phyloP scores from a whole-genome alignment of 2,329 filamentous ascomycete species.

The Exserohilum turcica region DNA sequence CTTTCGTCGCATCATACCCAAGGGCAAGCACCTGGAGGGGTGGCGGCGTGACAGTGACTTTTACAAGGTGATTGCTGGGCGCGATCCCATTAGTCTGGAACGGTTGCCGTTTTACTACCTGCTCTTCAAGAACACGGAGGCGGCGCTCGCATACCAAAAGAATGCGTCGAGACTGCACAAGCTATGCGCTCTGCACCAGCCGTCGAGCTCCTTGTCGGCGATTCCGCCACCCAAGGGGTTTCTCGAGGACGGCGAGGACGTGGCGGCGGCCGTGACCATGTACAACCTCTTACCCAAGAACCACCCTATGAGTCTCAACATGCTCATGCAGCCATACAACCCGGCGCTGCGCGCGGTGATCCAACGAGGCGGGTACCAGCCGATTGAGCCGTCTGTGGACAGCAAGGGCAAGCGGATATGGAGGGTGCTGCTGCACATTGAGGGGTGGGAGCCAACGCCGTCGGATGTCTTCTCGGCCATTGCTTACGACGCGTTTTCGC shows the following conservation, averaged over 20 bases:
- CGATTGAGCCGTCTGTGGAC: slow-evolving; percentile 31
- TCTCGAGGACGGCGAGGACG: slow-evolving; percentile 55
- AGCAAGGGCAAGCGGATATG: slow-evolving; percentile 25
- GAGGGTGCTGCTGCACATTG: slow-evolving; percentile 44
- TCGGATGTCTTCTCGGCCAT: slow-evolving; percentile 39
- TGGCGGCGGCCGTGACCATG: slow-evolving; percentile 47
- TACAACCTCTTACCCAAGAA: slow-evolving; percentile 55
- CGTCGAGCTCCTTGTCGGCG: slow-evolving; percentile 50
- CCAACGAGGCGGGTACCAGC: slow-evolving; percentile 40
- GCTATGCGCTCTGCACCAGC: slow-evolving; percentile 53
- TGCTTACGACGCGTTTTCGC: slow-evolving; percentile 35
- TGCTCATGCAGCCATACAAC: slow-evolving; percentile 46
- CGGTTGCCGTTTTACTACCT: slow-evolving; percentile 70
- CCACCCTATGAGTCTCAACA: slow-evolving; percentile 30
- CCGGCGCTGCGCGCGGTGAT: slow-evolving; percentile 48
- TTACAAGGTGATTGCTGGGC: slow-evolving; percentile 66
- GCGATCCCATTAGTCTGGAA: slow-evolving; percentile 66
- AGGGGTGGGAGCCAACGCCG: slow-evolving; percentile 41
- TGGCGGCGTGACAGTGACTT: slow-evolving; percentile 67
- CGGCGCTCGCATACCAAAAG: slow-evolving; percentile 65
- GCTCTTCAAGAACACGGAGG: slow-evolving; percentile 65
- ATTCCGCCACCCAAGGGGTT: slow-evolving; percentile 52
- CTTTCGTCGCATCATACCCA: slow-evolving; percentile 70
- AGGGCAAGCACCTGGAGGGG: slow-evolving; percentile 67
- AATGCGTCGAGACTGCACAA: slow-evolving; percentile 60